Percentiles rank a stretch among this genome's conserved stretches.
These are phyloP conservation scores for Tephrocybe sp. DNA, from an alignment of 768 basidiomycete genomes.

Conservation along the genomic window DNA sequence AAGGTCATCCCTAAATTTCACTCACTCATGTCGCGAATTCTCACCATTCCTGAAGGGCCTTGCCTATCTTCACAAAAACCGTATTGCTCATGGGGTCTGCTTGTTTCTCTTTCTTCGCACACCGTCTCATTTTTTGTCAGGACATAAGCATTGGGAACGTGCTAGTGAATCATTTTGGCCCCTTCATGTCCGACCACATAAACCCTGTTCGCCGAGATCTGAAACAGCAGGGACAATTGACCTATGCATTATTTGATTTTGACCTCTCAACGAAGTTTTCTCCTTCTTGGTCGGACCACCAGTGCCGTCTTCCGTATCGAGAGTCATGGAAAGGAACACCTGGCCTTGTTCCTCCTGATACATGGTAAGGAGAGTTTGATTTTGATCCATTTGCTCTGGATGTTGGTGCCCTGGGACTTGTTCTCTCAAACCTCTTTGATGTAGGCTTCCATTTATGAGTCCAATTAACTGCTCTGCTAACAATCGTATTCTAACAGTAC, in stretches of 20 bases:
- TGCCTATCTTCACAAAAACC: not conserved
- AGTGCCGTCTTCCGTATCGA: constrained; percentile 12
- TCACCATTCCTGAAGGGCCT: constrained; percentile 1
- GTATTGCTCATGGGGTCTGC: constrained; percentile 22
- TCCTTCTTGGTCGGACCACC: constrained; percentile 4
- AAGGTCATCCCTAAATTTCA: not conserved
- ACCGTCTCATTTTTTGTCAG: not conserved
- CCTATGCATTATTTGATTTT: constrained; percentile 25
- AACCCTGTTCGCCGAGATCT: not conserved
- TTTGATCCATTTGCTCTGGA: constrained; percentile 27
- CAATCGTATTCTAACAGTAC: not conserved
- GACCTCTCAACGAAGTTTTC: constrained; percentile 19
- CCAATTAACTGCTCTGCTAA: not conserved
- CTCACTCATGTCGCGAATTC: not conserved
- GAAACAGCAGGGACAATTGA: constrained; percentile 9
- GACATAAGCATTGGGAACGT: constrained; percentile 19
- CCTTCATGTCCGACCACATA: not conserved
- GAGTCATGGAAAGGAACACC: constrained; percentile 4
- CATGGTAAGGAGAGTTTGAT: constrained; percentile 21
- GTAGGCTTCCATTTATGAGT: constrained; percentile 3
- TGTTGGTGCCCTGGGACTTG: constrained; percentile 19
- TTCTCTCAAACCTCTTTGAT: constrained; percentile 6
- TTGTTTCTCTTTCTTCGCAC: not conserved
- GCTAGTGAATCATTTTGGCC: constrained; percentile 19
- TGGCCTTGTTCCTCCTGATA: constrained; percentile 12